These are phyloP conservation scores for Tricholoma sp. DNA, from an alignment of 768 basidiomycete species.

Conservation along the genomic window DNA sequence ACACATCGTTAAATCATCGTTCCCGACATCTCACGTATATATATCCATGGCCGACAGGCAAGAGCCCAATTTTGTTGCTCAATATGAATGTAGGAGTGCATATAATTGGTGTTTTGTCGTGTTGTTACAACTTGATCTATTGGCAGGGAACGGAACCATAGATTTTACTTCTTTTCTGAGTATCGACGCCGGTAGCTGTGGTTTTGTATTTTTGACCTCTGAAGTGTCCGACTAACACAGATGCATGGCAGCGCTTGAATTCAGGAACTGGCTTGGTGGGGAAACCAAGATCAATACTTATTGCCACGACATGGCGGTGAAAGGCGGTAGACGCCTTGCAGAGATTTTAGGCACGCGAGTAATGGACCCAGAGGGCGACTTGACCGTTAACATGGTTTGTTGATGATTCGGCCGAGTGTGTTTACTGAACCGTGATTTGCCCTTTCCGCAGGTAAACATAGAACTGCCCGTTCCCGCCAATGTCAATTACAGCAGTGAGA, in stretches of 20 bases:
- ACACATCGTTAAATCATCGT: constrained; percentile 49
- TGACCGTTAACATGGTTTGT: constrained; percentile 71
- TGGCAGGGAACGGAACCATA: constrained; percentile 52
- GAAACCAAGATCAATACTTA: constrained; percentile 74
- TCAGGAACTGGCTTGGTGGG: constrained; percentile 76
- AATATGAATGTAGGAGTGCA: constrained; percentile 33
- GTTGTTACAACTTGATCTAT: neutral
- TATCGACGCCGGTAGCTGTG: constrained; percentile 37
- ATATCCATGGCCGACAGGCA: constrained; percentile 34
- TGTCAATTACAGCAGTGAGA: constrained; percentile 10
- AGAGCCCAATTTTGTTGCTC: constrained; percentile 34
- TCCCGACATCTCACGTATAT: constrained; percentile 55
- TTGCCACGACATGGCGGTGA: constrained; percentile 63
- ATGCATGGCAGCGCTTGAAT: constrained; percentile 54
- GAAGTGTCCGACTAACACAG: neutral
- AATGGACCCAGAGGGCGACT: constrained; percentile 56
- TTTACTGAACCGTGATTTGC: neutral
- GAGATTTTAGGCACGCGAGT: constrained; percentile 58
- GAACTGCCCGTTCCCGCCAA: constrained; percentile 32
- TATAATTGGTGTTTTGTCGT: neutral
- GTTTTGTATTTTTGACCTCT: neutral
- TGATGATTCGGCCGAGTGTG: neutral
- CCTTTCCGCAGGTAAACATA: constrained; percentile 31
- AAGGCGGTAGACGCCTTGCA: constrained; percentile 61
- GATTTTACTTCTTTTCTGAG: constrained; percentile 49